phyloP scores from a whole-genome alignment of 2,329 filamentous ascomycete species.

The Coniochaeta prunicola region DNA sequence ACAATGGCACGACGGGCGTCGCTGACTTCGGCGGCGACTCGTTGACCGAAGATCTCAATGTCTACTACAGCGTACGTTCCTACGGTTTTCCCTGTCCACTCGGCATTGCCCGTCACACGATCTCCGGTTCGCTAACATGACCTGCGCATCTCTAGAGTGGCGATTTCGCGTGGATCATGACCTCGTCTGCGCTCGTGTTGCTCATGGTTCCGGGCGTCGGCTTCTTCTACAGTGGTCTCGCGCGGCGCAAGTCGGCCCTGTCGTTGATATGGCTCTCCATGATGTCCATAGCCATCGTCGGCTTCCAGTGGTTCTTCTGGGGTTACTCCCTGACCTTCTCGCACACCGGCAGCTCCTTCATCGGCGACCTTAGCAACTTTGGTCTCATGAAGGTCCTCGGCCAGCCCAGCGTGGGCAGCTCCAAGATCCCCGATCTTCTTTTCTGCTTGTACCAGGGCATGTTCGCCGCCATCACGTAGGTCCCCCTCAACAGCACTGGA shows the following conservation, averaged over 20 bases:
- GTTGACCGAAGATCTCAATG: constrained; percentile 65
- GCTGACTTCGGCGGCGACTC: constrained; percentile 44
- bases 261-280: constrained; percentile 81
- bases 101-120: constrained; percentile 8
- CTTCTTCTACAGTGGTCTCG: constrained; percentile 90
- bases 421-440: constrained; percentile 69
- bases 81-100: not conserved
- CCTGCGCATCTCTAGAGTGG: constrained; percentile 49
- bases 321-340: constrained; percentile 83
- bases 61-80: constrained; percentile 67
- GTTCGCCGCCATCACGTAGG: constrained; percentile 84
- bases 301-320: constrained; percentile 96
- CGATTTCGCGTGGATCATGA: constrained; percentile 76
- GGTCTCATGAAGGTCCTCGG: constrained; percentile 72
- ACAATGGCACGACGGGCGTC: constrained; percentile 42
- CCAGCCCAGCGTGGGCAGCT: constrained; percentile 65
- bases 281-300: constrained; percentile 71
- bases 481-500: constrained; percentile 9
- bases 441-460: constrained; percentile 85
- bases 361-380: constrained; percentile 75
- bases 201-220: constrained; percentile 92
- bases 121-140: not conserved
- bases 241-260: constrained; percentile 80
- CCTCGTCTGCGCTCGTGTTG: constrained; percentile 70
- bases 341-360: constrained; percentile 68